Base-by-base conservation (phyloP, 2,329 filamentous ascomycete species). In the Pyrenophora seminiperda region DNA sequence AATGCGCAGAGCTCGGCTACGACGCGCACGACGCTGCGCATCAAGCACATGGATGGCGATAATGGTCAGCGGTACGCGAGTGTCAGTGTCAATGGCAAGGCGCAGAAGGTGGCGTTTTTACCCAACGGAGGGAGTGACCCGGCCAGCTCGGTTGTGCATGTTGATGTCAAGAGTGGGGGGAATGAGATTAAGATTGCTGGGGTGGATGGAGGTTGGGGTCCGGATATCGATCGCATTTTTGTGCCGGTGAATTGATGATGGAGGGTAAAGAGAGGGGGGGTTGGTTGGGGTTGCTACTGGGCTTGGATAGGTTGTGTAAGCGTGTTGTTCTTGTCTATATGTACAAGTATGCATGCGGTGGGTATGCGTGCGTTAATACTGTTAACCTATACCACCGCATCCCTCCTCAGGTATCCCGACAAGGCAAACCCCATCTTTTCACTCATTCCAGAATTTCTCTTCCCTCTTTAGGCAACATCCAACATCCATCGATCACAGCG, bases 11-110 rank as follows among this genome's bases (percentile, higher is more conserved):
- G 77, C 39, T 68, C 73, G 1, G 75, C 67, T 0, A 70, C 76
- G 0, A 78, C 76, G 0, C 64, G 74, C 10, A 81, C 76, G 0
- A 84, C 83, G 0, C 71, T 87, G 7, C 70, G 79, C 1, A 76
- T 87, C 44, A 77, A 81, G 57, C 81, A 83, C 61, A 63, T 77
- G 11, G 86, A 86, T 50, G 81, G 81, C 0, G 82, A 87, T 54
- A 76, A 58, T 0, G 64, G 64, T 0, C 77, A 83, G 55, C 68
- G 84, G 19, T 80, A 78, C 62, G 82, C 81, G 0, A 75, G 76
- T 31, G 79, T 86, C 1, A 72, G 70, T 2, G 82, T 87, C 2
- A 86, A 87, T 53, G 83, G 80, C 0, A 75, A 74, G 24, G 62
- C 63, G 0, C 74, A 81, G 60, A 74, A 73, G 13, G 55, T 85